Evolutionary conservation across 495 filamentous ascomycete species (phyloP), one percentile per base, ranked within the genome.

Genomic region (Penicillium daleae): DNA sequence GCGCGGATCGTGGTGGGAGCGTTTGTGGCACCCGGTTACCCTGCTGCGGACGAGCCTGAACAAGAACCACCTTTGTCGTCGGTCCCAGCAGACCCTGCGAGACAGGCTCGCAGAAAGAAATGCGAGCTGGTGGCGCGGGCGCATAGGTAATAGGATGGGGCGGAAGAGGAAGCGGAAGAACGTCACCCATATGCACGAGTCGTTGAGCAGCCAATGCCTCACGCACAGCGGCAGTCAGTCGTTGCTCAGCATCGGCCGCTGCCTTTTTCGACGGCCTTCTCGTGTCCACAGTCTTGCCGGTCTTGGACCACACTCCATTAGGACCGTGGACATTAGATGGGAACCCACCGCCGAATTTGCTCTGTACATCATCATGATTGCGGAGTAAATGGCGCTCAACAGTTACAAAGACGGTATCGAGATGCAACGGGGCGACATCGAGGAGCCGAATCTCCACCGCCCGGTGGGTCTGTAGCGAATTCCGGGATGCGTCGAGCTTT

Each of bases 131-230:
- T n/a, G 89, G 90, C 19, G 91, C 85, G 6, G 89, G 87, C 15
- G 89, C 90, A 77, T 93, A 93, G 37, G 91, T 97, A 64, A 95
- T 92, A 10, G 92, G 90, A 76, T 97, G 92, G n/a, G 90, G 84
- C 19, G 90, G 89, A 21, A 96, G 76, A 6, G 91, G 91, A 40
- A 99, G 79, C 1, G 91, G 89, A 60, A 99, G 85, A 44, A 93
- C 75, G 69, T 98, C 95, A 2, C 91, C 92, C 15, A 86, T 82
- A 70, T 96, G 95, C 13, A 97, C 85, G 17, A 99, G 81, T 44
- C 87, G 87, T 27, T 92, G 80, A 9, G 83, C 81, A 17, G 82
- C 78, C 44, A 97, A 74, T 3, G 92, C 90, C 55, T 89, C 85
- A 21, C 91, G 86, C 29, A 97, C 83, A n/a, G 92, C 91, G 56